Evolutionary conservation across 1,284 basidiomycete genomes (phyloP).

Genomic region (Acaromyces ingoldii): DNA sequence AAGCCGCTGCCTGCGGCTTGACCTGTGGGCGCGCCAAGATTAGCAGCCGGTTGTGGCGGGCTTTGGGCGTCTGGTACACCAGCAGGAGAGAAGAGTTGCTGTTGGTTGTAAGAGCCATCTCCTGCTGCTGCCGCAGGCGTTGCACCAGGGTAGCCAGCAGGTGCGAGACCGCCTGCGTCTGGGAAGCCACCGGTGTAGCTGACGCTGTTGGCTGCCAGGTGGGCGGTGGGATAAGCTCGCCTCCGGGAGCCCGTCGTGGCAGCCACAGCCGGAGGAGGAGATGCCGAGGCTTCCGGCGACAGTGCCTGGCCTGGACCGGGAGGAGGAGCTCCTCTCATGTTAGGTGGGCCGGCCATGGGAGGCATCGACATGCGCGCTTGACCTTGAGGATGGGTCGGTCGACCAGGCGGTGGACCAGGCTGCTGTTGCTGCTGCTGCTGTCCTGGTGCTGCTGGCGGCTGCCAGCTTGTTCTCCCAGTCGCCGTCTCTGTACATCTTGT

Average conservation of each 20-base stretch:
- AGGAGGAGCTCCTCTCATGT: slow-evolving; percentile 15
- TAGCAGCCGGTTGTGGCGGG: slow-evolving; percentile 28
- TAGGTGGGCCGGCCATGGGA: slow-evolving; percentile 34
- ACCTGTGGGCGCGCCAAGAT: slow-evolving; percentile 20
- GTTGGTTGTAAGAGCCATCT: too few species aligned
- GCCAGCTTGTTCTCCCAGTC: slow-evolving; percentile 51
- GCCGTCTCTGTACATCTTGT: slow-evolving; percentile 43
- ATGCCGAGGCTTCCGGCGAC: slow-evolving; percentile 18
- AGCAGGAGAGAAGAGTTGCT: too few species aligned
- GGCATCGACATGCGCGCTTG: slow-evolving; percentile 49
- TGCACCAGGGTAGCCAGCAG: slow-evolving; percentile 43
- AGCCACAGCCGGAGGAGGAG: slow-evolving; percentile 43
- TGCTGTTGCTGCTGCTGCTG: slow-evolving; percentile 6
- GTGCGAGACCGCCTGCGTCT: slow-evolving; percentile 54
- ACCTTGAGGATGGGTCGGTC: slow-evolving; percentile 45
- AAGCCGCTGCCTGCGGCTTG: slow-evolving; percentile 4
- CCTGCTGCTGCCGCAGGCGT: slow-evolving; percentile 15
- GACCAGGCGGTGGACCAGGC: slow-evolving; percentile 21
- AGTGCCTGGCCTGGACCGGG: slow-evolving; percentile 20
- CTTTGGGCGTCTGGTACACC: slow-evolving; percentile 20
- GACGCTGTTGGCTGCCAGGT: slow-evolving; percentile 48
- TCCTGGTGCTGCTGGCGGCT: slow-evolving; percentile 36
- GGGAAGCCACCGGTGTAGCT: slow-evolving; percentile 52
- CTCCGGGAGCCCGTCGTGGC: slow-evolving; percentile 50
- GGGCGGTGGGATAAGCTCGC: slow-evolving; percentile 55